Conservation (phyloP, 352 stramenopile species). For the Thalassiosira allenii region DNA sequence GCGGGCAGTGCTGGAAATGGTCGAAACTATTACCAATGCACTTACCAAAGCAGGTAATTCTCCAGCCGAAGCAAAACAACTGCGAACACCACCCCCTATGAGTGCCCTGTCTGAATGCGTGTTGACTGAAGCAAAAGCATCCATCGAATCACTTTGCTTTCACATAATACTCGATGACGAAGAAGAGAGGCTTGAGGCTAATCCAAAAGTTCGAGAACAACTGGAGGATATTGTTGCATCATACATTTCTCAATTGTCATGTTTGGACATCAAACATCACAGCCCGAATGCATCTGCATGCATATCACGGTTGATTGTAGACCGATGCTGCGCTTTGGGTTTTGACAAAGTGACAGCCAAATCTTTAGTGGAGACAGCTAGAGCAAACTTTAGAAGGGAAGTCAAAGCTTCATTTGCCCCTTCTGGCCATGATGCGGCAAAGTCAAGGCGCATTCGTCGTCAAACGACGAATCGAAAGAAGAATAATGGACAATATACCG, state of each 20-base stretch:
- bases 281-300: slow-evolving; percentile 45
- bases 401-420: slow-evolving; percentile 2
- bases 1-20: slow-evolving; percentile 17
- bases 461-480: background rate
- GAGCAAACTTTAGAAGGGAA: slow-evolving; percentile 45
- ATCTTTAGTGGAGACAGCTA: slow-evolving; percentile 29
- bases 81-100: slow-evolving; percentile 14
- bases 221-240: slow-evolving; percentile 46
- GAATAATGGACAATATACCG: slow-evolving; percentile 19
- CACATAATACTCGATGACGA: slow-evolving; percentile 23
- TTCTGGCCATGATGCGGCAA: no score
- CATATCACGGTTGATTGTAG: slow-evolving; percentile 36
- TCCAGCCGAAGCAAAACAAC: slow-evolving; percentile 12
- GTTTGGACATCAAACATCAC: slow-evolving; percentile 54
- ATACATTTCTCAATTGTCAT: slow-evolving; percentile 57
- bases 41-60: slow-evolving; percentile 8
- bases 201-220: slow-evolving; percentile 15
- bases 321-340: slow-evolving; percentile 41
- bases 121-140: slow-evolving; percentile 37
- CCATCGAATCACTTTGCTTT: slow-evolving; percentile 47
- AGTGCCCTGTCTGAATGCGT: slow-evolving; percentile 34
- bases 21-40: slow-evolving; percentile 29
- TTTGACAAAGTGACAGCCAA: slow-evolving; percentile 25
- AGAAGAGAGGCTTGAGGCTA: slow-evolving; percentile 3
- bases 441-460: slow-evolving; percentile 2